Base-by-base conservation (phyloP, 805 yeast species). In the Suhomyces pyralidae region DNA sequence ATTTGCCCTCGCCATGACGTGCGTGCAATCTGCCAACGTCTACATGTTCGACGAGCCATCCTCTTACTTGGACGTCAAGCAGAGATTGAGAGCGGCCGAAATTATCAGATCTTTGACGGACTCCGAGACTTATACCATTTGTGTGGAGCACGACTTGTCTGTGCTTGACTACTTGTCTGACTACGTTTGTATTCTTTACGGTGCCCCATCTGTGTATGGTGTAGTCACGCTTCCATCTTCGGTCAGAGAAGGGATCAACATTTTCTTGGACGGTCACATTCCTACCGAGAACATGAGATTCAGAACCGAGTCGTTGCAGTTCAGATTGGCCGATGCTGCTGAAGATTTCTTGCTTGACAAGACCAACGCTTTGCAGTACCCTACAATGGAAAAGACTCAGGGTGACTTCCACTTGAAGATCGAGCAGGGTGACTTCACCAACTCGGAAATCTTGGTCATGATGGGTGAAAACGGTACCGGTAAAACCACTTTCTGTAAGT, bases 381-480 rank as follows among this genome's bases (percentile, higher is more conserved):
- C 97, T 53, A 61, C 78, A 28, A 86, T 94, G 96, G 66, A 71
- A 52, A 92, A 90, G 81, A 91, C 97, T 44, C 93, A 92, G 79
- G 99, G 99, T 67, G 97, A 92, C 73, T 94, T 94, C 88, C 84
- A 83, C 67, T 80, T 94, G 69, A 78, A 74, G 53, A 86, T 94
- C 55, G 87, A 89, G 66, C 66, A 82, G 45, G 99, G 99, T 76
- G 92, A 87, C 54, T 94, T 93, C 76, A 86, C 96, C 52, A 96
- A 94, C 71, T 89, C 97, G 43, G 99, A 94, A 78, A 94, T 94
- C 63, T 81, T 94, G 65, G 99, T 94, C 53, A 90, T 94, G 97
- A 93, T 94, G 96, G 99, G 99, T 70, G 99, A 94, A 77, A 94
- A 94, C 73, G 99, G 99, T 78, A 94, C 99, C 17, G 99, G 99